Percentiles rank a stretch among this genome's conserved stretches.
phyloP scores from a whole-genome alignment of 352 stramenopile genomes.

The Globisporangium emineosum region DNA sequence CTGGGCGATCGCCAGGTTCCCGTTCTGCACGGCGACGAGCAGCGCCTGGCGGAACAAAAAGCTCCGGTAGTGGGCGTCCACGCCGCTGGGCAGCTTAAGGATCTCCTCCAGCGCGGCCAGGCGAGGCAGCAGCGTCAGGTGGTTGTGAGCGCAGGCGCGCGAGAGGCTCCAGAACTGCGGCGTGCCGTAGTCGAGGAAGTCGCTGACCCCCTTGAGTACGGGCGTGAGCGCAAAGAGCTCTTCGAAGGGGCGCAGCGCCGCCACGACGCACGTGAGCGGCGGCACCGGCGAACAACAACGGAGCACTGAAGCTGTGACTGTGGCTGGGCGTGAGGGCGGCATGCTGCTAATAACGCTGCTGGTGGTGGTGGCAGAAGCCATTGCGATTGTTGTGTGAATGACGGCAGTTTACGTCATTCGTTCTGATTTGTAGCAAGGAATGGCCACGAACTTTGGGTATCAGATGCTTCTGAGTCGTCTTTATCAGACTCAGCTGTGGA shows the following conservation, averaged over 20 bases:
- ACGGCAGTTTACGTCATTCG: neutral
- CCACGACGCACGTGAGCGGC: conserved; percentile 9
- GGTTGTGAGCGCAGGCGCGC: neutral
- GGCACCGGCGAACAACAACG: neutral
- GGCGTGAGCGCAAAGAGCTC: conserved; percentile 4
- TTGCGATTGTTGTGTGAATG: neutral
- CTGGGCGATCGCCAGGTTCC: conserved; percentile 14
- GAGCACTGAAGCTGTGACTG: neutral
- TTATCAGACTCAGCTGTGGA: too few species aligned
- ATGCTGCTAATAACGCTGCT: neutral
- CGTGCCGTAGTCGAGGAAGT: conserved; percentile 7
- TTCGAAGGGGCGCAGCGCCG: neutral
- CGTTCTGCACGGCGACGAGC: neutral
- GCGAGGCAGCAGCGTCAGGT: neutral
- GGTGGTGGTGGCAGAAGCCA: too few species aligned
- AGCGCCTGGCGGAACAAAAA: conserved; percentile 11
- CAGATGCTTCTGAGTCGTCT: too few species aligned
- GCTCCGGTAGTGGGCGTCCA: conserved; percentile 2
- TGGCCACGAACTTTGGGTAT: too few species aligned
- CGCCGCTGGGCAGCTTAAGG: neutral
- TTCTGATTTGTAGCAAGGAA: too few species aligned
- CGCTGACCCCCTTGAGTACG: conserved; percentile 6
- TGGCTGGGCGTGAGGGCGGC: neutral
- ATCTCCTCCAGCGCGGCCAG: neutral
- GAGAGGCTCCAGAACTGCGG: conserved; percentile 12